These are phyloP conservation scores for Aspergillus nanangensis DNA, from an alignment of 495 filamentous ascomycete species.

Conservation along the genomic window DNA sequence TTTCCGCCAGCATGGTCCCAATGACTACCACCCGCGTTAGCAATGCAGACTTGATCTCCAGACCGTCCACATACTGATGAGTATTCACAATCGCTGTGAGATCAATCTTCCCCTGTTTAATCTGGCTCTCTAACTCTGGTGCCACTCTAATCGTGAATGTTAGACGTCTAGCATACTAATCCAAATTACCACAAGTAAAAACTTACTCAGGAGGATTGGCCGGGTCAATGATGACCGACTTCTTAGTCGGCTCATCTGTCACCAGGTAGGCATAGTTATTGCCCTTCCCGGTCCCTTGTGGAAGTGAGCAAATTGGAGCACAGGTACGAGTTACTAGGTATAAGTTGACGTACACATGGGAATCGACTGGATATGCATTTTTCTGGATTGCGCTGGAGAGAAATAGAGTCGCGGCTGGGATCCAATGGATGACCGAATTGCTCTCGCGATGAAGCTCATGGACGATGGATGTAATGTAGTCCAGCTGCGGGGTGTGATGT, in stretches of 20 bases:
- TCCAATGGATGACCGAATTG: constrained; percentile 11
- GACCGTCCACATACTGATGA: constrained; percentile 80
- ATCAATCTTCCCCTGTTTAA: constrained; percentile 68
- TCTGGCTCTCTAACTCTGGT: constrained; percentile 71
- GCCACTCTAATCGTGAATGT: constrained; percentile 64
- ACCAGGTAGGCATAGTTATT: constrained; percentile 98
- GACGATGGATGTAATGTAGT: neutral
- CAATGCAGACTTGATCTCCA: neutral
- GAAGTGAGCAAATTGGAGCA: constrained; percentile 1
- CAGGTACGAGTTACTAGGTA: neutral
- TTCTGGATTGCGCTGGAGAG: constrained; percentile 17
- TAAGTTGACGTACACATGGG: constrained; percentile 80
- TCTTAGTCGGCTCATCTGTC: constrained; percentile 82
- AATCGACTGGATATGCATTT: constrained; percentile 96
- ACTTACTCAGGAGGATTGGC: constrained; percentile 87
- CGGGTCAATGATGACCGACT: constrained; percentile 94
- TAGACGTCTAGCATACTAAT: too few species aligned
- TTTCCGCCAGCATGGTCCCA: constrained; percentile 96
- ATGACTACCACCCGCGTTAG: constrained; percentile 47
- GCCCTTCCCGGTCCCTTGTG: constrained; percentile 79
- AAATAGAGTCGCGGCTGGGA: constrained; percentile 1
- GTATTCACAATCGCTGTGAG: constrained; percentile 91
- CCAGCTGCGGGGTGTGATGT: neutral
- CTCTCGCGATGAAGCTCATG: constrained; percentile 1
- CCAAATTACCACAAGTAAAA: neutral